These are phyloP conservation scores for Raffaelea albimanens DNA, from an alignment of 2,329 filamentous ascomycete genomes.

Conservation along the genomic window DNA sequence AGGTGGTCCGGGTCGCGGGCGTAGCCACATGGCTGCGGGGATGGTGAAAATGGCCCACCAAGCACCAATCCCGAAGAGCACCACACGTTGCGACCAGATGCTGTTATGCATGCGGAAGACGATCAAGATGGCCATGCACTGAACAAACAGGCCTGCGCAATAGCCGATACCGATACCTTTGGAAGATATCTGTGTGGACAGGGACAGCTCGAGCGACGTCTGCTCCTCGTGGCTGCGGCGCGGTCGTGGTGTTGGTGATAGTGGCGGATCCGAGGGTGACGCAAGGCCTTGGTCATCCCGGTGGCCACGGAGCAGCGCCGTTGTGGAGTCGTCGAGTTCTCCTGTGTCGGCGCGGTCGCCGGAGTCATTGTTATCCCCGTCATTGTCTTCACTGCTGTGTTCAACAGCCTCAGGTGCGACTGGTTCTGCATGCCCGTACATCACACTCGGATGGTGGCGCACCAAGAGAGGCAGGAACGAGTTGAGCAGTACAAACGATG, in stretches of 20 bases:
- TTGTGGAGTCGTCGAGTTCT: slow-evolving; percentile 31
- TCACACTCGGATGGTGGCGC: slow-evolving; percentile 61
- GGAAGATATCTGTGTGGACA: slow-evolving; percentile 86
- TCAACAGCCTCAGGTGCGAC: neutral
- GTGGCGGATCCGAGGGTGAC: neutral
- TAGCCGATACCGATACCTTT: slow-evolving; percentile 93
- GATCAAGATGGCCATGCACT: slow-evolving; percentile 70
- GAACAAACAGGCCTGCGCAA: slow-evolving; percentile 73
- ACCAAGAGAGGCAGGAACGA: slow-evolving; percentile 90
- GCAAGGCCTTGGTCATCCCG: slow-evolving; percentile 9
- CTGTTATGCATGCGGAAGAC: slow-evolving; percentile 65
- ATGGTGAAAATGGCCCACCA: slow-evolving; percentile 95
- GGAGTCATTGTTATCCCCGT: slow-evolving; percentile 15
- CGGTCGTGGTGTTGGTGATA: neutral
- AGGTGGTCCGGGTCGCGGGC: slow-evolving; percentile 80
- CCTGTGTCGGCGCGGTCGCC: slow-evolving; percentile 19
- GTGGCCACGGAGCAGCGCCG: slow-evolving; percentile 31
- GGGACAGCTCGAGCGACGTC: slow-evolving; percentile 58
- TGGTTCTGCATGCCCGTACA: slow-evolving; percentile 6
- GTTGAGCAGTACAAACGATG: slow-evolving; percentile 90
- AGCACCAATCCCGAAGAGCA: slow-evolving; percentile 73
- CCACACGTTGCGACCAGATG: slow-evolving; percentile 77
- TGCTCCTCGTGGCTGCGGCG: slow-evolving; percentile 28
- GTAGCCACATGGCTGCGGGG: slow-evolving; percentile 77
- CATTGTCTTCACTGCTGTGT: slow-evolving; percentile 14